Evolutionary conservation across 2,329 filamentous ascomycete species (phyloP), one percentile per base, ranked within the genome.

Genomic region (Pseudonectria buxi): DNA sequence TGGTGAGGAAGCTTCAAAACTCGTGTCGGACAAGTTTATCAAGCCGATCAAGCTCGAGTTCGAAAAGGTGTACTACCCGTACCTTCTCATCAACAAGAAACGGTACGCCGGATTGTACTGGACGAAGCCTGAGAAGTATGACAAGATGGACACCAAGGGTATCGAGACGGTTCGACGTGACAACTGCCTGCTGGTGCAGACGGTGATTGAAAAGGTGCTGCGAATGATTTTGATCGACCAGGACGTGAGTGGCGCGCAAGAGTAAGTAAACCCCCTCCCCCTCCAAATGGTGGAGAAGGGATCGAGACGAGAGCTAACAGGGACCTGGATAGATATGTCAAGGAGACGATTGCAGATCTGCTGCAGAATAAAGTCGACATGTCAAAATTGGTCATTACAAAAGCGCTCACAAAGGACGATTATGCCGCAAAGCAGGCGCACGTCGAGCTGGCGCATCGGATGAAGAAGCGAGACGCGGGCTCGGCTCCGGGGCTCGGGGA

Each of bases 71-170:
- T 98, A 98, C 64, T 98, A 85, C 59, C 92, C 92, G 1, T 98
- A 98, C 58, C 73, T 98, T 24, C 74, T 98, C 33, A 98, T 98
- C 78, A 98, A 98, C 78, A 98, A 98, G 72, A 98, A 98, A 71
- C 84, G 92, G 45, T 98, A 98, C 55, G 92, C 92, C 7, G 92
- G 92, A n/a, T 65, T 98, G 24, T 96, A 87, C 66, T 98, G 89
- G 89, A 98, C 92, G 5, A 92, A 84, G 47, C 78, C 90, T 1
- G 77, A 90, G 28, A 95, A 95, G 63, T 92, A 84, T 61, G 94
- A 98, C 74, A 98, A 96, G 71, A 98, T 98, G 94, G 92, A 98
- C 63, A 96, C 87, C 41, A 98, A 98, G 62, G 92, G 92, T 72
- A 96, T 98, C 48, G 92, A 98, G 64, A 98, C 92, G 4, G 94